Evolutionary conservation across 2,329 filamentous ascomycete genomes (phyloP), one percentile per base, ranked within the genome.

Genomic region (Orbilia quercus): DNA sequence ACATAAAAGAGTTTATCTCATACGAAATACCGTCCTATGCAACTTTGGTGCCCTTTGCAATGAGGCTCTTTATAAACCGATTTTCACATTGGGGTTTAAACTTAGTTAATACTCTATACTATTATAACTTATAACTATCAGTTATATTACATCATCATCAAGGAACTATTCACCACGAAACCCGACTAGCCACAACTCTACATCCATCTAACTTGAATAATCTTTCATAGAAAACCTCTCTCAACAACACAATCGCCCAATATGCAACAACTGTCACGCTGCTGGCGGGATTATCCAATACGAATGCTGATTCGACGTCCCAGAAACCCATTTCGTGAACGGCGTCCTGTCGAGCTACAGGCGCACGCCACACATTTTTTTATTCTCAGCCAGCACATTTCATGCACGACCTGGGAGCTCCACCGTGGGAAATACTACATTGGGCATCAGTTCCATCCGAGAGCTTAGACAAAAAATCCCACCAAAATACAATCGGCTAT

Each of bases 211-310:
- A 4, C 38, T 42, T 7, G 6, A 42, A 12, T 16, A 7, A 12
- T n/a, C n/a, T 45, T n/a, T 45, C 42, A 20, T 23, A 31, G 25
- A 53, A 9, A n/a, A n/a, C n/a, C n/a, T 5, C 16, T 44, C 51
- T n/a, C 36, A 59, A 67, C 63, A 67, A 67, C 63, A 28, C 63
- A 67, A 40, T 57, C 36, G 11, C 42, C 25, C 55, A 67, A 59
- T 67, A 67, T 67, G 34, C 63, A 67, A 67, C 63, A 67, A 51
- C 18, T 18, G 45, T n/a, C 16, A 14, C 22, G 12, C 45, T 9
- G 45, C 28, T 31, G 42, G 42, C 42, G 2, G 16, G 44, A 12
- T 34, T 22, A 62, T 44, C 18, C 9, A 20, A 47, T 22, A 1
- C 6, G 25, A 47, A 48, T 40, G 9, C 20, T 16, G 42, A 44